Conservation (phyloP, 306 rosid species). For the Vicia villosa region DNA sequence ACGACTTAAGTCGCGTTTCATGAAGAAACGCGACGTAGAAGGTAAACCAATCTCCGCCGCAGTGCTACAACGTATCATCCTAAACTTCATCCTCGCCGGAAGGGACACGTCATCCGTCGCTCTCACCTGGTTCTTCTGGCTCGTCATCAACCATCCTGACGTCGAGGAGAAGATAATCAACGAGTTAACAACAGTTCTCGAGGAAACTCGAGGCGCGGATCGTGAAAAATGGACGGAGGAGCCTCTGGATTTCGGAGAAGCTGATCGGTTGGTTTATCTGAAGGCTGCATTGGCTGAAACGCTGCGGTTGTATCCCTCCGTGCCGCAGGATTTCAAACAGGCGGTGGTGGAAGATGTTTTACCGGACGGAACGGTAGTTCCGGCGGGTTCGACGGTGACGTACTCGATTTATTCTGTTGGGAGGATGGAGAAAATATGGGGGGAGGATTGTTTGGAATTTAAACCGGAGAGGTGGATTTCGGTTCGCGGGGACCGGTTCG, state of each 20-base stretch:
- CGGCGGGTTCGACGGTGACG: slow-evolving; percentile 86
- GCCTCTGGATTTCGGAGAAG: slow-evolving; percentile 75
- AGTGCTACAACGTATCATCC: slow-evolving; percentile 68
- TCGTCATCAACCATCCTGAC: slow-evolving; percentile 59
- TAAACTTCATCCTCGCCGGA: slow-evolving; percentile 93
- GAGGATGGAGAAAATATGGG: slow-evolving; percentile 80
- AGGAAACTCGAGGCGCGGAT: slow-evolving; percentile 61
- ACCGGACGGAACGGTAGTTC: slow-evolving; percentile 81
- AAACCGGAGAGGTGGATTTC: slow-evolving; percentile 92
- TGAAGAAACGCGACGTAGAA: slow-evolving; percentile 65
- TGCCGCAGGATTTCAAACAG: slow-evolving; percentile 83
- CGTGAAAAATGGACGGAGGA: slow-evolving; percentile 59
- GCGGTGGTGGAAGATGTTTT: slow-evolving; percentile 71
- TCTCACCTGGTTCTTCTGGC: slow-evolving; percentile 93
- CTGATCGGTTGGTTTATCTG: slow-evolving; percentile 62
- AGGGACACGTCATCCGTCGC: slow-evolving; percentile 96
- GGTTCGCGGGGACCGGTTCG: slow-evolving; percentile 63
- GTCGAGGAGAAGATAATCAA: slow-evolving; percentile 60
- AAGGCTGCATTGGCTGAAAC: slow-evolving; percentile 87
- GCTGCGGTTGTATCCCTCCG: slow-evolving; percentile 82
- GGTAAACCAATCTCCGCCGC: slow-evolving; percentile 54
- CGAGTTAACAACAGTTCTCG: slow-evolving; percentile 38
- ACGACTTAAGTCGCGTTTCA: slow-evolving; percentile 78
- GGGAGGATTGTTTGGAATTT: slow-evolving; percentile 82
- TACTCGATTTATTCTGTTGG: slow-evolving; percentile 89